Evolutionary conservation across 805 yeast species (phyloP), one percentile per base, ranked within the genome.

Genomic region (Komagataella ulmi): DNA sequence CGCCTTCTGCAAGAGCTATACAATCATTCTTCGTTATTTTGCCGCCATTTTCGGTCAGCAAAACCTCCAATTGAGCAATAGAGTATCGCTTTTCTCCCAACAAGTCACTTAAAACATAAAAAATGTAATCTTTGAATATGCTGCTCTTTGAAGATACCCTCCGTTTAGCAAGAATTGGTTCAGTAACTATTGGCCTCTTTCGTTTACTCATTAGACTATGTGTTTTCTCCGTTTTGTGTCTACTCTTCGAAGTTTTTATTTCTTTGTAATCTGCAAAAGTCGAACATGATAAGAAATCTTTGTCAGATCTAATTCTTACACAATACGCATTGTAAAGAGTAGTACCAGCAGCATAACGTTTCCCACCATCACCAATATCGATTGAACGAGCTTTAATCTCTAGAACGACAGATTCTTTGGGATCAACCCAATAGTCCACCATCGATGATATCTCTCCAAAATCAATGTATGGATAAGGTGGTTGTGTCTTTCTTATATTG

Each of bases 301-400:
- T 88, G 61, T 91, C 97, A 2, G 71, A 71, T 49, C 97, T 64
- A 1, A 90, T 69, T 3, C 75, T 57, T 45, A 83, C 71, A 59
- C 89, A 83, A 61, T 88, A 81, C 0, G 93, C 86, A 58, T 87
- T 85, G 55, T 87, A 77, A 17, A 91, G 67, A 0, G 97, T 87
- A 6, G 83, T 71, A 0, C 82, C 86, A 0, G 81, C 78, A 2
- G 80, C 81, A 57, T 79, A 89, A 2, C 72, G 70, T 17, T 65
- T 69, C 2, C 64, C 61, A 0, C 75, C 65, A 10, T 68, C 69
- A 1, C 76, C 69, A 10, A 69, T 63, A 54, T 80, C 81, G 5
- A 88, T 71, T 2, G 89, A 80, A 47, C 96, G 70, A 0, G 96
- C 95, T 60, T 85, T 88, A 17, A 90, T 79, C 61, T 89, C 96